A percentile compares a stretch with the other conserved stretches of the same genome.
These are phyloP conservation scores for Termitomyces sp. DNA, from an alignment of 768 basidiomycete species.

Conservation along the genomic window DNA sequence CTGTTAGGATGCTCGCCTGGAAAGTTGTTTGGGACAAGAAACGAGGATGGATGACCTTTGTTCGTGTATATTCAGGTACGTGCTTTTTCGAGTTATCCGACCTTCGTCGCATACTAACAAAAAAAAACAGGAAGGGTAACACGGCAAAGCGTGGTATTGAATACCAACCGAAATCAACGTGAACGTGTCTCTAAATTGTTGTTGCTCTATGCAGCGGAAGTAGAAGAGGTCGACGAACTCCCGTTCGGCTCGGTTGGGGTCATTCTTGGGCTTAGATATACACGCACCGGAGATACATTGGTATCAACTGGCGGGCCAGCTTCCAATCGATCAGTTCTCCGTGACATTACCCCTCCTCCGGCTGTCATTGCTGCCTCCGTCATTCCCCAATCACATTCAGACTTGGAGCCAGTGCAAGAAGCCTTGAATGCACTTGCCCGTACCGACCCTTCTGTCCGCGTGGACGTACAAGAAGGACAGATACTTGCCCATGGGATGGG, in stretches of 20 bases:
- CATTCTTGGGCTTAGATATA: conserved; percentile 74
- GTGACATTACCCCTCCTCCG: conserved; percentile 70
- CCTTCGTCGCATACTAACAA: not conserved
- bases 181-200: conserved; percentile 74
- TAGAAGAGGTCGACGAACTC: conserved; percentile 72
- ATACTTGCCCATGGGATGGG: conserved; percentile 81
- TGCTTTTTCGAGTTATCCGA: conserved; percentile 5
- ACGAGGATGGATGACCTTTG: conserved; percentile 89
- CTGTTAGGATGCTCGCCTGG: conserved; percentile 72
- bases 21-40: conserved; percentile 84
- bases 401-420: conserved; percentile 70
- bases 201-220: conserved; percentile 72
- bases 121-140: conserved; percentile 55
- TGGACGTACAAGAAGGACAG: conserved; percentile 78
- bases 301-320: conserved; percentile 43
- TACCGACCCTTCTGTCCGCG: conserved; percentile 87
- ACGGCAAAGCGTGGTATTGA: conserved; percentile 54
- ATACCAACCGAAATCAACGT: conserved; percentile 59
- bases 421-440: conserved; percentile 67
- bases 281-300: conserved; percentile 85
- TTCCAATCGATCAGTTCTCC: conserved; percentile 36
- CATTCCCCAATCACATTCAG: conserved; percentile 74
- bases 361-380: conserved; percentile 83
- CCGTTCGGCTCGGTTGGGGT: conserved; percentile 84
- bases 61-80: conserved; percentile 82